These are phyloP conservation scores for Nemania serpens DNA, from an alignment of 2,329 filamentous ascomycete species.

Conservation along the genomic window DNA sequence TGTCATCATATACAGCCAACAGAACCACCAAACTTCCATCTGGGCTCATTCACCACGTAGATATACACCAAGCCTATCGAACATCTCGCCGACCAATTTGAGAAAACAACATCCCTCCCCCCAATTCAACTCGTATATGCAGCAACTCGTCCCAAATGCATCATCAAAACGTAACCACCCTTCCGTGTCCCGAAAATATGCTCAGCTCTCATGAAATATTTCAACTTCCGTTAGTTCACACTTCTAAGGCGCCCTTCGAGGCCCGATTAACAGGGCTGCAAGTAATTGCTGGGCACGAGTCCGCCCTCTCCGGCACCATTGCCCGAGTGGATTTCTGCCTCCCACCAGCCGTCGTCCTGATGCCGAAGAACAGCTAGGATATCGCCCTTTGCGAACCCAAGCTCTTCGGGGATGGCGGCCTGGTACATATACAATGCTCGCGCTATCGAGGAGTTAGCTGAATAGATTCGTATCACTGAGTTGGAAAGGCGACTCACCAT, in stretches of 20 bases:
- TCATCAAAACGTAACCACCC: neutral
- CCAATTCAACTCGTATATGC: no score
- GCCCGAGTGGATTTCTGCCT: slow-evolving; percentile 84
- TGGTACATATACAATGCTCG: slow-evolving; percentile 93
- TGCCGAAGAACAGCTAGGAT: slow-evolving; percentile 84
- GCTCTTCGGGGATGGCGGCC: slow-evolving; percentile 92
- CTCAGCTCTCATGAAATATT: neutral
- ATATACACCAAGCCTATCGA: slow-evolving; percentile 7
- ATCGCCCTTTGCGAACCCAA: slow-evolving; percentile 91
- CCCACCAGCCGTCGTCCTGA: slow-evolving; percentile 99
- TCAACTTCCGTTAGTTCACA: neutral
- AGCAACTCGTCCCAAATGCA: slow-evolving; percentile 16
- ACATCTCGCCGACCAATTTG: no score
- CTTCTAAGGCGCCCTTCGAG: neutral
- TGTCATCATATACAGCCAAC: slow-evolving; percentile 7
- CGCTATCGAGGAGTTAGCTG: slow-evolving; percentile 57
- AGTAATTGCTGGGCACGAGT: slow-evolving; percentile 71
- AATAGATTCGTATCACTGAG: no score
- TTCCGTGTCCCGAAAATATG: no score
- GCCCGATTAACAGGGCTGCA: slow-evolving; percentile 50
- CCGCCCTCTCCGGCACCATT: slow-evolving; percentile 58
- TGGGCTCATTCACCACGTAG: no score
- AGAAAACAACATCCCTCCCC: no score
- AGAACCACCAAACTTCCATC: slow-evolving; percentile 3
- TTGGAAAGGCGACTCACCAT: slow-evolving; percentile 72